Conservation (phyloP, 2,329 filamentous ascomycete genomes). For the Sphaerulina populicola region DNA sequence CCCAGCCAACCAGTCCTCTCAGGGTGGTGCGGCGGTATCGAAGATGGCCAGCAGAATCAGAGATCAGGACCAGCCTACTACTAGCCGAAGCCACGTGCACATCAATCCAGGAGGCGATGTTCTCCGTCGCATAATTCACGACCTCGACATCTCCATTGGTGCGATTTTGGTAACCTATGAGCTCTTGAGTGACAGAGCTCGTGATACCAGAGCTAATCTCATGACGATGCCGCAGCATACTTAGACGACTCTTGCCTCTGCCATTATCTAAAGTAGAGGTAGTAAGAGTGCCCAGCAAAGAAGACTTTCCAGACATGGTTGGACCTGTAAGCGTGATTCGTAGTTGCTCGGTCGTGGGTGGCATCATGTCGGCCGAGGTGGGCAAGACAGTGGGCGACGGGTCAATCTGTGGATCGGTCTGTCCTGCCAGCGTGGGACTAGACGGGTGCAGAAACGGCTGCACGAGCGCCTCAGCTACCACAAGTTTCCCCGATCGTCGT, state of each 20-base stretch:
- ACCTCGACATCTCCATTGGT: slow-evolving; percentile 38
- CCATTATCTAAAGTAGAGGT: slow-evolving; percentile 87
- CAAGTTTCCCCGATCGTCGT: slow-evolving; percentile 52
- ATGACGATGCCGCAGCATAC: slow-evolving; percentile 83
- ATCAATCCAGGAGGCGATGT: slow-evolving; percentile 88
- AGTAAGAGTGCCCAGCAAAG: slow-evolving; percentile 75
- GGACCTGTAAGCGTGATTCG: slow-evolving; percentile 81
- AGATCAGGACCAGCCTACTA: slow-evolving; percentile 75
- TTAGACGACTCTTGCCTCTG: slow-evolving; percentile 77
- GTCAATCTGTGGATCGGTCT: neutral
- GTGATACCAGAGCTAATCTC: slow-evolving; percentile 88
- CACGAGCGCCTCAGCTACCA: slow-evolving; percentile 87
- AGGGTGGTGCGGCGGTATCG: slow-evolving; percentile 83
- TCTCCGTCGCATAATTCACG: slow-evolving; percentile 76
- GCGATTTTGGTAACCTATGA: slow-evolving; percentile 64
- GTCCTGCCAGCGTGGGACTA: slow-evolving; percentile 17
- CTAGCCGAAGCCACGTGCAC: slow-evolving; percentile 71
- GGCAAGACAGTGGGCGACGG: slow-evolving; percentile 9
- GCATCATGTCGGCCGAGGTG: slow-evolving; percentile 15
- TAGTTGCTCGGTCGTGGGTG: slow-evolving; percentile 56
- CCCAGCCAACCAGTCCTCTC: slow-evolving; percentile 87
- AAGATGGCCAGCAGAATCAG: slow-evolving; percentile 85
- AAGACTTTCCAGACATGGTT: slow-evolving; percentile 87
- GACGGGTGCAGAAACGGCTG: slow-evolving; percentile 50
- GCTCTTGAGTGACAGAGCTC: slow-evolving; percentile 86